These are phyloP conservation scores for Papiliotrema laurentii DNA, from an alignment of 1,284 basidiomycete species.

Conservation along the genomic window DNA sequence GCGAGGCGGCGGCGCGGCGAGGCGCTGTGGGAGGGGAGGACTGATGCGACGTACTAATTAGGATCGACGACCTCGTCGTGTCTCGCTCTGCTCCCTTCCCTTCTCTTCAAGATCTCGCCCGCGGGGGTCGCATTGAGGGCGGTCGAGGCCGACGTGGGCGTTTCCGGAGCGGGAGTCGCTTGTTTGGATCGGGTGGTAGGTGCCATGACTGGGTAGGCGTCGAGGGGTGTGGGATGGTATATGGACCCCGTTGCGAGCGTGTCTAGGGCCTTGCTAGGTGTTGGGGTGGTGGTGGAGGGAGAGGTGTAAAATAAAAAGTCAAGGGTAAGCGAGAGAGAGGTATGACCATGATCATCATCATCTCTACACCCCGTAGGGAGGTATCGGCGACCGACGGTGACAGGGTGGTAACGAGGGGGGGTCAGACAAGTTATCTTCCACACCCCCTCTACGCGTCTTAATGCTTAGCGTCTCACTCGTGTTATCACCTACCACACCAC, in stretches of 20 bases:
- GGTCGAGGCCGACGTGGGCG: slow-evolving; percentile 9
- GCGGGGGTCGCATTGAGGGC: slow-evolving; percentile 7
- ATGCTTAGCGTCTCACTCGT: background rate
- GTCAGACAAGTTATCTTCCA: too few species aligned
- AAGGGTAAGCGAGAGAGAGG: too few species aligned
- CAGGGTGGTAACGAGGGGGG: too few species aligned
- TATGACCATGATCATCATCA: too few species aligned
- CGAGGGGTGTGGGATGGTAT: too few species aligned
- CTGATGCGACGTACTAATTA: slow-evolving; percentile 42
- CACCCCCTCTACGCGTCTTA: background rate
- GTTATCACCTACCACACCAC: background rate
- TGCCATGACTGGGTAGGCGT: slow-evolving; percentile 22
- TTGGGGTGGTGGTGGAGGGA: too few species aligned
- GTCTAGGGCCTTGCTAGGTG: too few species aligned
- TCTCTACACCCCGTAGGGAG: too few species aligned
- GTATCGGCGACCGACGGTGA: background rate
- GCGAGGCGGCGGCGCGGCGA: too few species aligned
- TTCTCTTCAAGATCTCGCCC: background rate
- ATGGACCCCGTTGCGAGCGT: too few species aligned
- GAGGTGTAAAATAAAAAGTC: too few species aligned
- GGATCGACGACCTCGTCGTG: slow-evolving; percentile 46
- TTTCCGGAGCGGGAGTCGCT: slow-evolving; percentile 24
- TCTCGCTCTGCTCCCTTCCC: slow-evolving; percentile 35
- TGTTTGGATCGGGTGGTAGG: slow-evolving; percentile 36
- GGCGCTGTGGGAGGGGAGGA: background rate